Conservation (phyloP, 352 stramenopile species). For the Blastocystis sp. region DNA sequence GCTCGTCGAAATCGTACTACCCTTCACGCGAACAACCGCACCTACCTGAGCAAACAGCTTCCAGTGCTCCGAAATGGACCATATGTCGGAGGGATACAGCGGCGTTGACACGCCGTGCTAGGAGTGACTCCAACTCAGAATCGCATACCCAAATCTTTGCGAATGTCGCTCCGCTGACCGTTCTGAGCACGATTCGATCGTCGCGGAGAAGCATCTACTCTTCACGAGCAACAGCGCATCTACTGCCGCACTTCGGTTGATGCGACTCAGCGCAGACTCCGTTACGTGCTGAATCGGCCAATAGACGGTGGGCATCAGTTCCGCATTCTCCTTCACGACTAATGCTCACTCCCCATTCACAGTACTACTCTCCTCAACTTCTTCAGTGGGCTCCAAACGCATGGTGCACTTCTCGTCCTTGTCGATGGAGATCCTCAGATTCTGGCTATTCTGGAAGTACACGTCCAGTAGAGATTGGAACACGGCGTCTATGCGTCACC, state of each 20-base stretch:
- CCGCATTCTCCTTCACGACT: not conserved
- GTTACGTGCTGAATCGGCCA: slow-evolving; percentile 43
- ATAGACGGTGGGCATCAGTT: not conserved
- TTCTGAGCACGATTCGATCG: slow-evolving; percentile 21
- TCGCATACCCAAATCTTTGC: slow-evolving; percentile 62
- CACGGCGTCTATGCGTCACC: not conserved
- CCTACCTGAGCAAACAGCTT: slow-evolving; percentile 22
- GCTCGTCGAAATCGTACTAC: slow-evolving; percentile 64
- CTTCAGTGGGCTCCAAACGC: not conserved
- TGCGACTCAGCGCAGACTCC: not conserved
- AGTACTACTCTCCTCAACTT: not conserved
- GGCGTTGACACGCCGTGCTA: slow-evolving; percentile 47
- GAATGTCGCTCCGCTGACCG: slow-evolving; percentile 26
- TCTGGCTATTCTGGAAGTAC: slow-evolving; percentile 37
- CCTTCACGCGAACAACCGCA: not conserved
- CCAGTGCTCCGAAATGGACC: slow-evolving; percentile 51
- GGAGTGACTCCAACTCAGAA: not conserved
- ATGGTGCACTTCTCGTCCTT: not conserved
- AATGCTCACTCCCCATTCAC: not conserved
- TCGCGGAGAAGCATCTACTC: slow-evolving; percentile 63
- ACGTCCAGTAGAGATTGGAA: not conserved
- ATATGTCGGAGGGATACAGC: slow-evolving; percentile 45
- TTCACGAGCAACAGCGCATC: not conserved
- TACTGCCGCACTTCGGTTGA: slow-evolving; percentile 31
- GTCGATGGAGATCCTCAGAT: not conserved